A percentile compares a stretch with the other conserved stretches of the same genome.
Conservation (phyloP, 768 basidiomycete genomes). For the Agrocybe pediades region DNA sequence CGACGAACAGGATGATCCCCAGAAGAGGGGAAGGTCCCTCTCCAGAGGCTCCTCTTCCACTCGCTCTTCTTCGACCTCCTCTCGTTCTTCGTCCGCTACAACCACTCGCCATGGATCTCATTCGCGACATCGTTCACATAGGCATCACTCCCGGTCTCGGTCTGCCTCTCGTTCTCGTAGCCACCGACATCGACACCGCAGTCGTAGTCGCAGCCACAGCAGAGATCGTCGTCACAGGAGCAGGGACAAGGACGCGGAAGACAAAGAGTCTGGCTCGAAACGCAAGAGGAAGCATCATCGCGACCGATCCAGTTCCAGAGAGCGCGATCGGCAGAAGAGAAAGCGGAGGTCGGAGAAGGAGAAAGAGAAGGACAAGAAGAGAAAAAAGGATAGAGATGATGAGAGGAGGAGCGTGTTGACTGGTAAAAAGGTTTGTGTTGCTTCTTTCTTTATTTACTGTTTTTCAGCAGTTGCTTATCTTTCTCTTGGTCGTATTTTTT, state of each 20-base stretch:
- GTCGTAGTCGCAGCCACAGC: slow-evolving; percentile 1
- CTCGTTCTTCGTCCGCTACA: neutral
- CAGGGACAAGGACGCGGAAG: neutral
- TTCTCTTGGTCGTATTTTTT: neutral
- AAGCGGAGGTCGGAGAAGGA: slow-evolving; percentile 30
- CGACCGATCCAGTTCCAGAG: slow-evolving; percentile 6
- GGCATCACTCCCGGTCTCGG: slow-evolving; percentile 7
- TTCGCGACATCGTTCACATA: neutral
- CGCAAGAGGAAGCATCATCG: slow-evolving; percentile 8
- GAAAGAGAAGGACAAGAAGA: slow-evolving; percentile 33
- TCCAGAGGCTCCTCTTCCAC: neutral
- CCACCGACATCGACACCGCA: neutral
- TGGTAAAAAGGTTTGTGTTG: slow-evolving; percentile 53
- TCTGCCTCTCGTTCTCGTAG: neutral
- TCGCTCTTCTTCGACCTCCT: slow-evolving; percentile 1
- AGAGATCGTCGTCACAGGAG: neutral
- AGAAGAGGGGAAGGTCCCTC: slow-evolving; percentile 3
- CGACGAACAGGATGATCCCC: neutral
- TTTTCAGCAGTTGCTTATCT: no score
- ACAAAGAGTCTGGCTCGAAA: neutral
- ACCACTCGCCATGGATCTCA: slow-evolving; percentile 3
- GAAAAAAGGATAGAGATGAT: slow-evolving; percentile 39
- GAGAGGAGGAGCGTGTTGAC: slow-evolving; percentile 59
- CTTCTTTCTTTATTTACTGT: neutral
- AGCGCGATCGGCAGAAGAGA: slow-evolving; percentile 24